Base-by-base conservation (phyloP, 352 stramenopile species). In the Pythium dissimile region DNA sequence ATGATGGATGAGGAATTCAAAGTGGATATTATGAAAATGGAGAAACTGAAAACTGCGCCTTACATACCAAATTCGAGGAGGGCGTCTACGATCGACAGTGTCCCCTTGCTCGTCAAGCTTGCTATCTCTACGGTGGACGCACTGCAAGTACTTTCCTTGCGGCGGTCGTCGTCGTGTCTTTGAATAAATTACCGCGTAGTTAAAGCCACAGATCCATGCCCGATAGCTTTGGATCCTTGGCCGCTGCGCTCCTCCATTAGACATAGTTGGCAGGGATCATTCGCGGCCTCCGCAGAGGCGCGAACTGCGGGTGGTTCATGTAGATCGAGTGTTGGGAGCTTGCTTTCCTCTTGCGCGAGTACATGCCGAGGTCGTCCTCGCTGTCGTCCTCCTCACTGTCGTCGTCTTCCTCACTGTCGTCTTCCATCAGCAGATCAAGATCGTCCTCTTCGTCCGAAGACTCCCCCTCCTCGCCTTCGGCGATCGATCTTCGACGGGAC, bases 261-360 rank as follows among this genome's bases (percentile, higher is more conserved):
- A 64, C 55, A 62, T 88, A 88, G 64, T 88, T 84, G 60, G 72
- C 61, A 32, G 77, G 77, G 61, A 88, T 88, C 72, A 88, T 88
- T 35, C 77, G 72, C 26, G 77, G 77, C 50, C 75, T 64, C 42
- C 75, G 67, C 42, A 80, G 64, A 66, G 74, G 77, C 32, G 69
- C 53, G 24, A 73, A 71, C 45, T 76, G 80, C 28, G 73, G 64
- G 34, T 71, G 72, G 58, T 51, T 67, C 48, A 59, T 59, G 54
- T 69, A 69, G 27, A 79, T 69, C 31, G 84, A 67, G 49, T 66
- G 60, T 24, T 68, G 63, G 28, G 82, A 60, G 13, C 79, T 66
- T 38, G 73, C 67, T 49, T 66, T 80, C 37, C 75, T 71, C 59
- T 86, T 88, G 27, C 65, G 68, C 6, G 61, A 66, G 27, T 64